phyloP scores from a whole-genome alignment of 805 yeast genomes.

The Henningerozyma blattae region DNA sequence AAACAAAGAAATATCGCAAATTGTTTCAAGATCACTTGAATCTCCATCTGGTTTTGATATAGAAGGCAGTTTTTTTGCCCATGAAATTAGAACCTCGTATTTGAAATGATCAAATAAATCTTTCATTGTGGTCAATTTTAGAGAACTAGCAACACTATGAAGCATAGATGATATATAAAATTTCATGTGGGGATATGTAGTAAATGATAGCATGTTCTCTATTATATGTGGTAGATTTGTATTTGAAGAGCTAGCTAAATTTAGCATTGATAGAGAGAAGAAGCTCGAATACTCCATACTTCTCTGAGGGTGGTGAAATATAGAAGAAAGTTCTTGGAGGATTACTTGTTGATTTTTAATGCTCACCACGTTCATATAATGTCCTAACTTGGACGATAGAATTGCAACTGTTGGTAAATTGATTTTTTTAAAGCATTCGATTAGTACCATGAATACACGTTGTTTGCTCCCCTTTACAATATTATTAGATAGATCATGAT shows the following conservation, averaged over 20 bases:
- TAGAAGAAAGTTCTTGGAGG: conserved; percentile 17
- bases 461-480: conserved; percentile 18
- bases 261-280: conserved; percentile 10
- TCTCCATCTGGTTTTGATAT: neutral
- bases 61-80: neutral
- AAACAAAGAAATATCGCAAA: neutral
- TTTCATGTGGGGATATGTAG: no score
- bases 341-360: conserved; percentile 17
- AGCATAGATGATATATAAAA: no score
- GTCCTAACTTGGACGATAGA: conserved; percentile 4
- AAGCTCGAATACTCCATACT: conserved; percentile 20
- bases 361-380: conserved; percentile 15
- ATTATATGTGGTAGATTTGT: no score
- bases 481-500: conserved; percentile 13
- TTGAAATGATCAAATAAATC: neutral
- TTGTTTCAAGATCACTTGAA: neutral
- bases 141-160: no score
- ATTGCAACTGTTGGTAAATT: conserved; percentile 4
- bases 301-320: conserved; percentile 14
- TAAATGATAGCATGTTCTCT: no score
- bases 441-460: conserved; percentile 12
- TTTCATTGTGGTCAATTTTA: neutral
- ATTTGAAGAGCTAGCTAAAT: no score
- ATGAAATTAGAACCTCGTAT: neutral
- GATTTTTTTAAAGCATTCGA: conserved; percentile 9